Evolutionary conservation across 139 green algal genomes (phyloP).

Genomic region (Picochlorum sp.): DNA sequence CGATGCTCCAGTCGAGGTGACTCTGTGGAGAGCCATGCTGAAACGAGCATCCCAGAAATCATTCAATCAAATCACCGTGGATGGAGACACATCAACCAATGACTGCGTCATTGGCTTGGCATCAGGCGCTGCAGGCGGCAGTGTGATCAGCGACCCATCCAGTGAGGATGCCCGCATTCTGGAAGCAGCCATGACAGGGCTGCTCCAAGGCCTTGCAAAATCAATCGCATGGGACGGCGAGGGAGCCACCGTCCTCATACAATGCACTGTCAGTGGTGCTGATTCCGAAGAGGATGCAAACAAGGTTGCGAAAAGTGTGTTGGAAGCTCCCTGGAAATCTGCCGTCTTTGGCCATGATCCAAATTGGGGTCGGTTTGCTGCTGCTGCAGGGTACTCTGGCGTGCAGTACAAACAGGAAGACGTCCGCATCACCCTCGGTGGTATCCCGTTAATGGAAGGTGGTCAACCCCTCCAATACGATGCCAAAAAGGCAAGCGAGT

Average conservation of each 20-base stretch:
- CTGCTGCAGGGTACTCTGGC: conserved; percentile 82
- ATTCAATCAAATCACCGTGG: conserved; percentile 82
- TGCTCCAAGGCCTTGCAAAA: conserved; percentile 89
- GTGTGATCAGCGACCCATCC: conserved; percentile 53
- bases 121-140: conserved; percentile 49
- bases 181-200: conserved; percentile 75
- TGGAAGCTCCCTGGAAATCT: conserved; percentile 79
- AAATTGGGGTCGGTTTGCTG: conserved; percentile 97
- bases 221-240: conserved; percentile 97
- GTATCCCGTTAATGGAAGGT: conserved; percentile 78
- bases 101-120: conserved; percentile 69
- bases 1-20: conserved; percentile 68
- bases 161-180: conserved; percentile 55
- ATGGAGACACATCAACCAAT: conserved; percentile 82
- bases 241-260: conserved; percentile 91
- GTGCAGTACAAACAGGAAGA: conserved; percentile 76
- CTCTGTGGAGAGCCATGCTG: conserved; percentile 75
- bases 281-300: conserved; percentile 37
- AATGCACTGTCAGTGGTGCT: conserved; percentile 59
- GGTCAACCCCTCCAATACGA: conserved; percentile 94
- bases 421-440: conserved; percentile 74
- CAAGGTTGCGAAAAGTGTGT: conserved; percentile 64
- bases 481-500: conserved; percentile 67
- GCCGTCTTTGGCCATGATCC: conserved; percentile 95
- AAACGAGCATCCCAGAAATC: conserved; percentile 42